Evolutionary conservation across 2,329 filamentous ascomycete species (phyloP).

Genomic region (Fusarium solani-melongenae): DNA sequence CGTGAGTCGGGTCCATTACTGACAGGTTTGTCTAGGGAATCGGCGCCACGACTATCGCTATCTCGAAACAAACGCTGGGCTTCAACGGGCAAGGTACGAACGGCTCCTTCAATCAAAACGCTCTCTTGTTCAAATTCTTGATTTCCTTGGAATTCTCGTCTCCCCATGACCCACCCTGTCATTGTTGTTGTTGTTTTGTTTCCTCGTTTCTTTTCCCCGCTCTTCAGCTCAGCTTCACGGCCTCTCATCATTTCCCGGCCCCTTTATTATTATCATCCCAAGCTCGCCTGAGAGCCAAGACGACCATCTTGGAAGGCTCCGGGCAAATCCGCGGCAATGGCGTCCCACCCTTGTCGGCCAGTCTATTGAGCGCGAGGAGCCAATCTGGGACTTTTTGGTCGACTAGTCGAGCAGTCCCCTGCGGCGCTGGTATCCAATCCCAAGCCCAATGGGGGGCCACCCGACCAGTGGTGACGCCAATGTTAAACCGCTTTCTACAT

Average conservation of each 20-base stretch:
- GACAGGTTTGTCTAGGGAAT: constrained; percentile 22
- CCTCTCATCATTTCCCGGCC: constrained; percentile 16
- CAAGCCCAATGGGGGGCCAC: not conserved
- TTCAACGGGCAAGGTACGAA: not conserved
- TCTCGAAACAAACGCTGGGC: not conserved
- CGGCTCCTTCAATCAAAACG: constrained; percentile 8
- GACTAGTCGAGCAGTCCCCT: not conserved
- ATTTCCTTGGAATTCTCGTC: not conserved
- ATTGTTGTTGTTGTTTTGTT: not conserved
- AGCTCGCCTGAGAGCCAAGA: constrained; percentile 9
- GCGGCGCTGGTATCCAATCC: not conserved
- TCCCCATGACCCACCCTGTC: not conserved
- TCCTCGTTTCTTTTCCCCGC: constrained; percentile 1
- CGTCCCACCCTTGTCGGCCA: constrained; percentile 20
- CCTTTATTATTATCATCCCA: constrained; percentile 2
- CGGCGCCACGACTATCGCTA: constrained; percentile 14
- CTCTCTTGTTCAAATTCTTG: not conserved
- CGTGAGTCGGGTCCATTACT: constrained; percentile 23
- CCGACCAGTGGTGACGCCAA: constrained; percentile 24
- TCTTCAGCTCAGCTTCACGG: constrained; percentile 13
- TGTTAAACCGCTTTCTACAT: constrained; percentile 17
- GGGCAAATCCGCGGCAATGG: constrained; percentile 33
- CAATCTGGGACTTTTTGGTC: constrained; percentile 8
- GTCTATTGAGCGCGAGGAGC: constrained; percentile 18
- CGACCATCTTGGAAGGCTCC: constrained; percentile 1